Conservation (phyloP, 2,329 filamentous ascomycete species). For the Lachnellula arida region DNA sequence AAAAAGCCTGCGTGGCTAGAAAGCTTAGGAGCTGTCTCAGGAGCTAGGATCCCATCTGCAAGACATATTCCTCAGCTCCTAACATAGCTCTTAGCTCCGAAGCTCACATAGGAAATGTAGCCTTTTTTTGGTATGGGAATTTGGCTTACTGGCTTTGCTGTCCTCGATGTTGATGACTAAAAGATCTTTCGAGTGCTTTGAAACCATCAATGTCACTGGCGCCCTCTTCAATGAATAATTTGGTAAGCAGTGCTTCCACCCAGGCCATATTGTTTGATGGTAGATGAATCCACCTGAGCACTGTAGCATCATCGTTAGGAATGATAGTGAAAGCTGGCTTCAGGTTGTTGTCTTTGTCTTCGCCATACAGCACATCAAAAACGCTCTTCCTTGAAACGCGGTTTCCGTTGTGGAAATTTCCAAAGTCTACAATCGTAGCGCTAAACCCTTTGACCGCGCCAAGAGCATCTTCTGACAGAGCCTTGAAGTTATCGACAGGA, state of each 20-base stretch:
- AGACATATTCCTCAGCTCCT: too few species aligned
- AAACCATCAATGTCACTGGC: constrained; percentile 25
- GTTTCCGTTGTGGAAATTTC: constrained; percentile 23
- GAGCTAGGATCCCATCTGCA: too few species aligned
- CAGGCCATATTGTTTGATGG: constrained; percentile 29
- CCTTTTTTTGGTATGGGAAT: too few species aligned
- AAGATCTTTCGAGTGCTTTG: constrained; percentile 24
- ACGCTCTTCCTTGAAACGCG: constrained; percentile 16
- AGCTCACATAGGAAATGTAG: too few species aligned
- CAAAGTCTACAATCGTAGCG: constrained; percentile 25
- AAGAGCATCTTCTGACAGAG: constrained; percentile 23
- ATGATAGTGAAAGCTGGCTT: constrained; percentile 22
- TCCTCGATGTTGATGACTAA: constrained; percentile 26
- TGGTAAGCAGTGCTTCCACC: constrained; percentile 25
- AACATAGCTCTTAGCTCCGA: too few species aligned
- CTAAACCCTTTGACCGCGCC: constrained; percentile 26
- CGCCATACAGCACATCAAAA: constrained; percentile 23
- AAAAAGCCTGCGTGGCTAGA: too few species aligned
- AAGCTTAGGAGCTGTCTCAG: too few species aligned
- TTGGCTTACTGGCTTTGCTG: constrained; percentile 17
- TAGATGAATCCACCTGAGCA: constrained; percentile 27
- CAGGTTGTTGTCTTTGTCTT: constrained; percentile 19
- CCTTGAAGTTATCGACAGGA: constrained; percentile 20
- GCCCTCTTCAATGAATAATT: constrained; percentile 26
- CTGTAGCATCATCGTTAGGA: constrained; percentile 19